phyloP scores from a whole-genome alignment of 2,329 filamentous ascomycete species.

The Epichloe amarillans region DNA sequence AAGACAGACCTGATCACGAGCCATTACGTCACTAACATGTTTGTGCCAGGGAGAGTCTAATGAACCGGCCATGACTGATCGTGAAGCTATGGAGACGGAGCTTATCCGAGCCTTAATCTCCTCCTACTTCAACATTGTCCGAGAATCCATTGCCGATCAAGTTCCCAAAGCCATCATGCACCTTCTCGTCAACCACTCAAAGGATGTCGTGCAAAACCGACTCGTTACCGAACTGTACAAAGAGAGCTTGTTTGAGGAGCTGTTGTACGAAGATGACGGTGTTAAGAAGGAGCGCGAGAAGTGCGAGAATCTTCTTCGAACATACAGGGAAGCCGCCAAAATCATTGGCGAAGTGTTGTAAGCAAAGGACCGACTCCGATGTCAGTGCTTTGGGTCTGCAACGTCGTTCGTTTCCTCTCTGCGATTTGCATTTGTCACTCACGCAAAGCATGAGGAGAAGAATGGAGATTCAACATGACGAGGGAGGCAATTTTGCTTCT shows the following conservation, averaged over 20 bases:
- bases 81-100: constrained; percentile 94
- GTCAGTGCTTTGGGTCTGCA: too few species aligned
- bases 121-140: constrained; percentile 98
- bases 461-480: too few species aligned
- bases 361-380: too few species aligned
- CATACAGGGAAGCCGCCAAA: constrained; percentile 94
- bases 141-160: constrained; percentile 96
- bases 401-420: too few species aligned
- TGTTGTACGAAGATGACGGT: constrained; percentile 92
- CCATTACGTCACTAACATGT: constrained; percentile 1
- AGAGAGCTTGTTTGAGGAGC: constrained; percentile 77
- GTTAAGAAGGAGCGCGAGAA: constrained; percentile 98
- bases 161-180: constrained; percentile 99
- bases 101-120: constrained; percentile 92
- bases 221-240: constrained; percentile 93
- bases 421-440: too few species aligned
- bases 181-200: constrained; percentile 93
- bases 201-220: constrained; percentile 94
- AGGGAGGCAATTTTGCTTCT: too few species aligned
- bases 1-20: neutral
- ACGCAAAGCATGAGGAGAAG: too few species aligned
- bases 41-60: constrained; percentile 39
- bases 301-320: constrained; percentile 89
- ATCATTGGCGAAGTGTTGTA: constrained; percentile 94
- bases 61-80: constrained; percentile 83